These are phyloP conservation scores for Leccinum disarticulatum DNA, from an alignment of 768 basidiomycete genomes.

Conservation along the genomic window DNA sequence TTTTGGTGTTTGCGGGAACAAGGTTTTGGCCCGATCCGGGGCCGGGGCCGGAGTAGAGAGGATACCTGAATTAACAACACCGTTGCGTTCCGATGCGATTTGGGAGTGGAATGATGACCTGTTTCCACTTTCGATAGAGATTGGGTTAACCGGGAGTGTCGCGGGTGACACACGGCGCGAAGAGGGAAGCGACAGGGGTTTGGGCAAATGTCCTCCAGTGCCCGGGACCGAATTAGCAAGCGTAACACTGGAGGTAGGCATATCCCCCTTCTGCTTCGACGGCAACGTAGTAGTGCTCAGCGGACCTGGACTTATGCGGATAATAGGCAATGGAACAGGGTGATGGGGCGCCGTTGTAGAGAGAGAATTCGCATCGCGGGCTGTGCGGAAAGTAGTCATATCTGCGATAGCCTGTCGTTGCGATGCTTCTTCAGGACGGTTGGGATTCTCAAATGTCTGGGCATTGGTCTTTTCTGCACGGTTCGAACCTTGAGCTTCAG, in stretches of 20 bases:
- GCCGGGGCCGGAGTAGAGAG: slow-evolving; percentile 1
- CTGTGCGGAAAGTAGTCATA: slow-evolving; percentile 27
- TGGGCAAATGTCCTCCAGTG: slow-evolving; percentile 1
- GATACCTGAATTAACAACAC: neutral
- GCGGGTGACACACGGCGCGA: neutral
- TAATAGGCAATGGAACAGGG: slow-evolving; percentile 1
- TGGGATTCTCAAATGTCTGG: slow-evolving; percentile 4
- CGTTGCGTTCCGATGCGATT: slow-evolving; percentile 18
- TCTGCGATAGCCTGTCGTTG: slow-evolving; percentile 28
- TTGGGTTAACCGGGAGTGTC: slow-evolving; percentile 8
- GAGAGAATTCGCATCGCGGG: slow-evolving; percentile 7
- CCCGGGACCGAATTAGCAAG: slow-evolving; percentile 9
- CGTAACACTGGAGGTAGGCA: slow-evolving; percentile 19
- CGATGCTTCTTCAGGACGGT: neutral
- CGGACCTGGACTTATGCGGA: neutral
- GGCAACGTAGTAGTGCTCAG: neutral
- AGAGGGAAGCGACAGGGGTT: slow-evolving; percentile 1
- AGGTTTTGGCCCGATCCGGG: slow-evolving; percentile 7
- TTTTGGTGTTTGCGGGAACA: slow-evolving; percentile 21
- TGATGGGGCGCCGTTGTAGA: neutral
- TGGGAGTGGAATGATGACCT: slow-evolving; percentile 9
- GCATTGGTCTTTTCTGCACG: neutral
- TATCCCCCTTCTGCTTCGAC: slow-evolving; percentile 6
- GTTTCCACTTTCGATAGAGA: slow-evolving; percentile 15
- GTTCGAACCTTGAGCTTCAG: slow-evolving; percentile 3